phyloP scores from a whole-genome alignment of 2,329 filamentous ascomycete genomes.

The Sporothrix sp. region DNA sequence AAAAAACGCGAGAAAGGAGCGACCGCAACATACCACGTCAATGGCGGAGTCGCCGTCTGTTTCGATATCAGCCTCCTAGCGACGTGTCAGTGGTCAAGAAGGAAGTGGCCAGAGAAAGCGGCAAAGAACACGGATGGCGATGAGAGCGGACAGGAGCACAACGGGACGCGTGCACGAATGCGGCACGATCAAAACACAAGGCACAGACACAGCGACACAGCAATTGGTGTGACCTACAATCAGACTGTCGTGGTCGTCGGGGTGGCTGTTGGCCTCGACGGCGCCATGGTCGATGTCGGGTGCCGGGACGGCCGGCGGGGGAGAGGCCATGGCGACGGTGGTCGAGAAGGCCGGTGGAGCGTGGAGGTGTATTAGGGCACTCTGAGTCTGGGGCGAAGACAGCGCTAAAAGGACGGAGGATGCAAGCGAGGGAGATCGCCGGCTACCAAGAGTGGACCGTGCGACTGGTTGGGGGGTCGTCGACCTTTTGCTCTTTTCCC shows the following conservation, averaged over 20 bases:
- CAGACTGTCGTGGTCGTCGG: slow-evolving; percentile 5
- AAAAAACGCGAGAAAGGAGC: too few species aligned
- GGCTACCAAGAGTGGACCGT: too few species aligned
- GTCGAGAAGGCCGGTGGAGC: too few species aligned
- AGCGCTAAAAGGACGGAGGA: too few species aligned
- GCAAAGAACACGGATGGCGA: background rate
- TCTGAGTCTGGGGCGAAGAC: too few species aligned
- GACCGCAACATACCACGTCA: slow-evolving; percentile 13
- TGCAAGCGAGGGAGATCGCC: too few species aligned
- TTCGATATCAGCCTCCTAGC: slow-evolving; percentile 9
- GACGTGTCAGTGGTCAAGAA: background rate
- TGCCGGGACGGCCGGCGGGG: background rate
- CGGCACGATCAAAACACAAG: background rate
- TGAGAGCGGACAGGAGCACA: background rate
- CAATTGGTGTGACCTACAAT: background rate
- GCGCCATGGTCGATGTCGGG: background rate
- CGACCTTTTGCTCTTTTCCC: background rate
- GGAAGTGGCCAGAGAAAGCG: background rate
- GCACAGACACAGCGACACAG: too few species aligned
- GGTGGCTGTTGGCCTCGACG: background rate
- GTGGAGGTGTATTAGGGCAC: too few species aligned
- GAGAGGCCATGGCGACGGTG: background rate
- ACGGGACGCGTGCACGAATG: background rate
- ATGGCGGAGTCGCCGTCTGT: slow-evolving; percentile 12
- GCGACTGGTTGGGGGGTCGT: too few species aligned